Evolutionary conservation across 805 yeast species (phyloP).

Genomic region (Phaffomyces thermotolerans): DNA sequence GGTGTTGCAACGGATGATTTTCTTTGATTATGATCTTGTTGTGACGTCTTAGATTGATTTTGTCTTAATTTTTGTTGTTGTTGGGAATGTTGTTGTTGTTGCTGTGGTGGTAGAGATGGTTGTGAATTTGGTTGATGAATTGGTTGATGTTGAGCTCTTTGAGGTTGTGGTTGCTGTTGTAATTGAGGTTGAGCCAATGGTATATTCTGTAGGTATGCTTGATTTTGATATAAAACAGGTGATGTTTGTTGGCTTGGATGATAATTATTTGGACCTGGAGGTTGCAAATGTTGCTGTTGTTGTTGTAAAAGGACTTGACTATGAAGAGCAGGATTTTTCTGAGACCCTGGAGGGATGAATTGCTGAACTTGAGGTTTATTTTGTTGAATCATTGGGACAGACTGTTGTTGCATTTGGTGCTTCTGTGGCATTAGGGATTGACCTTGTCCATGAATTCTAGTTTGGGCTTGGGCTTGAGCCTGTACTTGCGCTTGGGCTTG

Average conservation of each 20-base stretch:
- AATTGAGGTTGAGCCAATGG: slow-evolving; percentile 2
- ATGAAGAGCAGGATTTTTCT: slow-evolving; percentile 7
- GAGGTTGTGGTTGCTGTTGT: slow-evolving; percentile 1
- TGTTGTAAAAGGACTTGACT: slow-evolving; percentile 8
- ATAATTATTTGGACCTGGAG: not conserved
- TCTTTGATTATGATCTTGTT: slow-evolving; percentile 9
- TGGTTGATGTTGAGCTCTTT: slow-evolving; percentile 1
- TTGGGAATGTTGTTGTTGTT: slow-evolving; percentile 6
- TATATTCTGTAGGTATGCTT: not conserved
- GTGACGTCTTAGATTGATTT: not conserved
- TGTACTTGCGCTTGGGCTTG: not conserved
- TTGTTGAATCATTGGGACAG: slow-evolving; percentile 1
- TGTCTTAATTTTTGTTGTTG: not conserved
- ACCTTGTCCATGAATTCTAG: not conserved
- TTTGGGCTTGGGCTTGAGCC: not conserved
- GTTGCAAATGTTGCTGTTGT: slow-evolving; percentile 4
- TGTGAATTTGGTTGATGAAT: slow-evolving; percentile 2
- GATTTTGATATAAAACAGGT: slow-evolving; percentile 1
- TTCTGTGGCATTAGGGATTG: not conserved
- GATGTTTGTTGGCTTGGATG: slow-evolving; percentile 9
- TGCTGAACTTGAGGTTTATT: slow-evolving; percentile 8
- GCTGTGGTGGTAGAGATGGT: slow-evolving; percentile 4
- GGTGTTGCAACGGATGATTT: slow-evolving; percentile 12
- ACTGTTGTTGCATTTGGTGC: slow-evolving; percentile 4
- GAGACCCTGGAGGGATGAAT: not conserved